Percentiles rank a stretch among this genome's conserved stretches.
These are phyloP conservation scores for Penicillium sumatraense DNA, from an alignment of 2,329 filamentous ascomycete genomes.

Conservation along the genomic window DNA sequence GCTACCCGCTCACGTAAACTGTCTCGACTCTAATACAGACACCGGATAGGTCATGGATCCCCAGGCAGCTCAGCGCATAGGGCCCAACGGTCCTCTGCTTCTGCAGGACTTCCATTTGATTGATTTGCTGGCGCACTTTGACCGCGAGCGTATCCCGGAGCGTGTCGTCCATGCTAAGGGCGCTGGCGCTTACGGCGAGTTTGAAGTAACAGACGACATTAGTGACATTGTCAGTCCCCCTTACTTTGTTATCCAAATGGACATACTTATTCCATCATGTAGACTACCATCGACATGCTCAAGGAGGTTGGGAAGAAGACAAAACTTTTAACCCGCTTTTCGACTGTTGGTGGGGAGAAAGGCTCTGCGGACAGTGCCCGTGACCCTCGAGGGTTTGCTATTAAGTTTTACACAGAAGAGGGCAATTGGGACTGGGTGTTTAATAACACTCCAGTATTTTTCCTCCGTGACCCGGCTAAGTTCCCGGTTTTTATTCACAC, in stretches of 20 bases:
- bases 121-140: slow-evolving; percentile 58
- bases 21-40: slow-evolving; percentile 14
- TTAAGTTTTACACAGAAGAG: slow-evolving; percentile 75
- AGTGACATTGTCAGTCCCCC: slow-evolving; percentile 47
- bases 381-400: slow-evolving; percentile 72
- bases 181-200: slow-evolving; percentile 48
- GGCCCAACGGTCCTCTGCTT: slow-evolving; percentile 62
- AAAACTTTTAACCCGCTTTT: slow-evolving; percentile 70
- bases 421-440: slow-evolving; percentile 76
- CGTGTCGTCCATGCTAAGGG: slow-evolving; percentile 50
- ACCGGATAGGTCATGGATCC: slow-evolving; percentile 53
- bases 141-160: slow-evolving; percentile 47
- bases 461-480: slow-evolving; percentile 73
- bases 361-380: slow-evolving; percentile 73
- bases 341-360: slow-evolving; percentile 74
- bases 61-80: slow-evolving; percentile 58
- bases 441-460: slow-evolving; percentile 78
- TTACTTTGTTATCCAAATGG: background rate
- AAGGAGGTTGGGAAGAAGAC: slow-evolving; percentile 70
- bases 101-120: slow-evolving; percentile 70
- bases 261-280: background rate
- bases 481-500: slow-evolving; percentile 76
- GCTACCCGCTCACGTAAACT: too few relatives aligned
- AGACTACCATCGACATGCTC: slow-evolving; percentile 53
- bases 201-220: slow-evolving; percentile 54